phyloP scores from a whole-genome alignment of 108 stramenopile species.

The Craspedostauros australis region DNA sequence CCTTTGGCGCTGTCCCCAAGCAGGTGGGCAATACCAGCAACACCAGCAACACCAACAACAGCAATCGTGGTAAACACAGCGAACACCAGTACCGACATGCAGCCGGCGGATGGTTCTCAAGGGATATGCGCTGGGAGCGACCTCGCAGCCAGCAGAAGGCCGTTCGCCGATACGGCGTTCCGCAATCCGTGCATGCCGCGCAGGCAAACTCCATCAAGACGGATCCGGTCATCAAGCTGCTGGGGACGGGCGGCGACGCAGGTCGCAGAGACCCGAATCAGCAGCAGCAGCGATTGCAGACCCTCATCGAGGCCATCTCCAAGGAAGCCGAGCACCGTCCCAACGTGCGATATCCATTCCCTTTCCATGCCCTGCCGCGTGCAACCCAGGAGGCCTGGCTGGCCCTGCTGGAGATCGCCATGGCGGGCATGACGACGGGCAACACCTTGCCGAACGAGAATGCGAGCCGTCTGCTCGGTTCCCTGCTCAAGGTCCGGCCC shows the following conservation, averaged over 20 bases:
- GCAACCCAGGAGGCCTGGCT: slow-evolving; percentile 35
- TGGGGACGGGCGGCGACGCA: slow-evolving; percentile 24
- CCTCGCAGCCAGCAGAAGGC: slow-evolving; percentile 1
- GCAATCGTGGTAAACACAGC: too few species aligned
- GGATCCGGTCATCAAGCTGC: slow-evolving; percentile 74
- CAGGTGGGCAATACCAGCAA: background rate
- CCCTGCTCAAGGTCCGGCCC: slow-evolving; percentile 24
- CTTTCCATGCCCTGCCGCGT: slow-evolving; percentile 47
- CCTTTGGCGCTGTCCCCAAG: slow-evolving; percentile 42
- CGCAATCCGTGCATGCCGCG: slow-evolving; percentile 3
- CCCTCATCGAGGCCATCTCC: slow-evolving; percentile 63
- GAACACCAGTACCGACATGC: slow-evolving; percentile 16
- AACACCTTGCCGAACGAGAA: slow-evolving; percentile 17
- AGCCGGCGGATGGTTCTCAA: slow-evolving; percentile 34
- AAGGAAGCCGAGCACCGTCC: slow-evolving; percentile 59
- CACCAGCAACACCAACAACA: background rate
- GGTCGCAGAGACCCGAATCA: slow-evolving; percentile 7
- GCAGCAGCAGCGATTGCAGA: slow-evolving; percentile 16
- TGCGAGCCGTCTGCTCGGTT: slow-evolving; percentile 21
- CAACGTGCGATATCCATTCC: slow-evolving; percentile 60
- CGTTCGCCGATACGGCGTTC: background rate
- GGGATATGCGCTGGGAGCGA: slow-evolving; percentile 29
- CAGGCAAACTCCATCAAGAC: slow-evolving; percentile 24
- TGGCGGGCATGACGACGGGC: slow-evolving; percentile 1
- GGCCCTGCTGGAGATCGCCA: slow-evolving; percentile 21